phyloP scores from a whole-genome alignment of 306 rosid species.

The Glycine latifolia region DNA sequence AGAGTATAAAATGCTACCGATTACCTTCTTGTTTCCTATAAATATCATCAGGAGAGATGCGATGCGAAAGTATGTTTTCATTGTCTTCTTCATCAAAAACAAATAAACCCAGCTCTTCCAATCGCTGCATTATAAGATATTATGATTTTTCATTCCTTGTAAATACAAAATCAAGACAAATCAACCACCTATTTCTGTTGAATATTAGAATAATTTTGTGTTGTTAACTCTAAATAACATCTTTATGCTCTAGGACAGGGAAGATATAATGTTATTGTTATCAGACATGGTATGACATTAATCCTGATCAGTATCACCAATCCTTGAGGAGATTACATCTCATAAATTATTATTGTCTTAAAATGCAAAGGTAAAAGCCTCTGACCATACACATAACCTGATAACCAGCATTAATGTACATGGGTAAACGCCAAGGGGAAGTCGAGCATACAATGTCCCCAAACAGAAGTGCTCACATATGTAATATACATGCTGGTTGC shows the following conservation, averaged over 20 bases:
- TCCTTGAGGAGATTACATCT: too few species aligned
- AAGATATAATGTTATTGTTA: slow-evolving; percentile 19
- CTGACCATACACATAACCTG: slow-evolving; percentile 33
- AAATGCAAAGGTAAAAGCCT: slow-evolving; percentile 10
- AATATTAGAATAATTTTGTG: slow-evolving; percentile 7
- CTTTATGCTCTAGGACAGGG: not conserved
- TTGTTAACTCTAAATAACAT: slow-evolving; percentile 9
- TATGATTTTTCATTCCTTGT: slow-evolving; percentile 32
- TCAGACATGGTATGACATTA: slow-evolving; percentile 7
- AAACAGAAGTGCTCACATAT: not conserved
- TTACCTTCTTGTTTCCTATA: slow-evolving; percentile 98
- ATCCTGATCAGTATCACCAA: not conserved
- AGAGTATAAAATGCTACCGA: slow-evolving; percentile 25
- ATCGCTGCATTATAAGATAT: slow-evolving; percentile 64
- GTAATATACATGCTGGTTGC: not conserved
- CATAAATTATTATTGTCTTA: too few species aligned
- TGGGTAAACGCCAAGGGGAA: slow-evolving; percentile 2
- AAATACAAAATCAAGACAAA: slow-evolving; percentile 10
- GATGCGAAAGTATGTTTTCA: slow-evolving; percentile 85
- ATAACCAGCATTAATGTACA: not conserved
- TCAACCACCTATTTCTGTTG: slow-evolving; percentile 8
- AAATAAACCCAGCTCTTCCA: slow-evolving; percentile 85
- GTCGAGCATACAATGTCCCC: slow-evolving; percentile 3
- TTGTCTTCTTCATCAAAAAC: slow-evolving; percentile 93
- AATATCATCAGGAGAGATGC: slow-evolving; percentile 78